Evolutionary conservation across 2,329 filamentous ascomycete genomes (phyloP).

Genomic region (Leptographium procerum): DNA sequence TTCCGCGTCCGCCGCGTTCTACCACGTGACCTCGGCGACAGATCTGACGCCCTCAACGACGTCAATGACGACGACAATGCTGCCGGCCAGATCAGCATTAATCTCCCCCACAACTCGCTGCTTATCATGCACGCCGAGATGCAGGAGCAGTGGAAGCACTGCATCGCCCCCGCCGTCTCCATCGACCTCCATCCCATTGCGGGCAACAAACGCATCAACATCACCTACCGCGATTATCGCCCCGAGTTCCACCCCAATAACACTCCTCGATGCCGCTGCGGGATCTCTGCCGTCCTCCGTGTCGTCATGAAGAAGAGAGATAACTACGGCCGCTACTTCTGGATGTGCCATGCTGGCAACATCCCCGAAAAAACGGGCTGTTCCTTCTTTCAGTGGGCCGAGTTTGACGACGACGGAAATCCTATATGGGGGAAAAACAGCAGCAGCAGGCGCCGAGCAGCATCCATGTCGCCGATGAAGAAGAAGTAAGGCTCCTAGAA

Average conservation of each 20-base stretch:
- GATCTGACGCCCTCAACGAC: constrained; percentile 20
- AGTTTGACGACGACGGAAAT: constrained; percentile 77
- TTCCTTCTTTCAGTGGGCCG: constrained; percentile 72
- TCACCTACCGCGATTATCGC: constrained; percentile 87
- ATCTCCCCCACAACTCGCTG: constrained; percentile 87
- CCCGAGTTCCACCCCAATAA: constrained; percentile 61
- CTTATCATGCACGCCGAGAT: constrained; percentile 96
- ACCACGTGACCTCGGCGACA: constrained; percentile 37
- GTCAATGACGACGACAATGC: constrained; percentile 30
- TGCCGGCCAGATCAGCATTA: constrained; percentile 81
- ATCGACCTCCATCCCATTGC: constrained; percentile 80
- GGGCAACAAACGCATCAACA: constrained; percentile 72
- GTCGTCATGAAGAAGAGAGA: constrained; percentile 71
- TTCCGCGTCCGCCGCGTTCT: constrained; percentile 76
- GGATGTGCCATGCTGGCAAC: constrained; percentile 80
- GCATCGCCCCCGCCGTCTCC: constrained; percentile 59
- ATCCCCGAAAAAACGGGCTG: constrained; percentile 60
- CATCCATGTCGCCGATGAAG: neutral
- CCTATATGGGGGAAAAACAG: constrained; percentile 44
- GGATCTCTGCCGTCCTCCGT: constrained; percentile 55
- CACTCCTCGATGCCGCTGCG: constrained; percentile 70
- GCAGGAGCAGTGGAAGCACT: constrained; percentile 96
- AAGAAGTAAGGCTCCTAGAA: neutral
- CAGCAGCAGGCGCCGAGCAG: neutral
- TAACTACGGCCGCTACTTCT: constrained; percentile 68